A percentile compares a stretch with the other conserved stretches of the same genome.
These are phyloP conservation scores for Asparagopsis taxiformis DNA, from an alignment of 31 red algal genomes.

Conservation along the genomic window DNA sequence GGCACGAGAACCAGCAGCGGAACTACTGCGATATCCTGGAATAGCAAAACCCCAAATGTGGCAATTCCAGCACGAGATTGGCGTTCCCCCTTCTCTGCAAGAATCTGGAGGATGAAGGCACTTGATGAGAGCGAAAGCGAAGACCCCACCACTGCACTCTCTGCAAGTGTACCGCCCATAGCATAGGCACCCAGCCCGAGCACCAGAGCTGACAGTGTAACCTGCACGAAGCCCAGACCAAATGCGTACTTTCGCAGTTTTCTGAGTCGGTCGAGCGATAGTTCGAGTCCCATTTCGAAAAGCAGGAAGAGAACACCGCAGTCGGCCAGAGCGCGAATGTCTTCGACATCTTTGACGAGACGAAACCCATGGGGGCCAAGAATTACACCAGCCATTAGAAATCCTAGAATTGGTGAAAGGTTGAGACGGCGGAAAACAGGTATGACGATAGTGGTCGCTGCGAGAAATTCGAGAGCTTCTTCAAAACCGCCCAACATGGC, in stretches of 20 bases:
- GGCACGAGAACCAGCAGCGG: constrained; percentile 91
- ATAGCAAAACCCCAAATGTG: constrained; percentile 87
- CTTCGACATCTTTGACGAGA: constrained; percentile 87
- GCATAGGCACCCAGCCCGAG: constrained; percentile 80
- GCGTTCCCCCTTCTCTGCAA: constrained; percentile 84
- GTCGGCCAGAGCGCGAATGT: constrained; percentile 80
- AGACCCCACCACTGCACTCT: constrained; percentile 79
- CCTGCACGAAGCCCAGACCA: constrained; percentile 79
- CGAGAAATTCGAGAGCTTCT: constrained; percentile 74
- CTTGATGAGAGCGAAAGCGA: constrained; percentile 85
- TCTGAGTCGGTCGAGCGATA: constrained; percentile 75
- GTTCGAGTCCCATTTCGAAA: constrained; percentile 96
- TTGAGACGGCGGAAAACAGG: constrained; percentile 85
- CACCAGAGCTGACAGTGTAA: constrained; percentile 59
- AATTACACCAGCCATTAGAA: constrained; percentile 79
- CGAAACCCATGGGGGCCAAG: constrained; percentile 87
- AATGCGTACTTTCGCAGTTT: constrained; percentile 87
- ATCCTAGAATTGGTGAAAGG: constrained; percentile 88
- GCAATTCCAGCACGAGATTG: constrained; percentile 73
- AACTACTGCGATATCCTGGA: constrained; percentile 95
- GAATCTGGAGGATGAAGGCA: constrained; percentile 90
- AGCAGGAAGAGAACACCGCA: constrained; percentile 93
- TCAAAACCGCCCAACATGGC: constrained; percentile 55
- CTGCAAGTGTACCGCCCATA: constrained; percentile 74
- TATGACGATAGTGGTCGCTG: constrained; percentile 70